A percentile compares a stretch with the other conserved stretches of the same genome.
These are phyloP conservation scores for Huiozyma sinensis DNA, from an alignment of 805 yeast genomes.

Conservation along the genomic window DNA sequence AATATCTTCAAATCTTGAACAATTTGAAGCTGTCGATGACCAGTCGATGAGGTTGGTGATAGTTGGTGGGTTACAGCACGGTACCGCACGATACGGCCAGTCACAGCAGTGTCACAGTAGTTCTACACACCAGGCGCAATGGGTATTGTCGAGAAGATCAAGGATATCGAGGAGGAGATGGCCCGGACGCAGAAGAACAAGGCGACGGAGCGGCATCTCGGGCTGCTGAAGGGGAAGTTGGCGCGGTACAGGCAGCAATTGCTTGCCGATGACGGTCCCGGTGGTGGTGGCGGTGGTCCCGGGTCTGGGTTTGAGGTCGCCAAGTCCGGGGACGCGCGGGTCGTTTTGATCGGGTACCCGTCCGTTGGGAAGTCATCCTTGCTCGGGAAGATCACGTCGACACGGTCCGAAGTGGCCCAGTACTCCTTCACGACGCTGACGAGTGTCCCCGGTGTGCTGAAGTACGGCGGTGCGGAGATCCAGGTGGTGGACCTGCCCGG, in stretches of 20 bases:
- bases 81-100: background rate
- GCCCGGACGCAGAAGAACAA: slow-evolving; percentile 93
- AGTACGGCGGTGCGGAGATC: slow-evolving; percentile 92
- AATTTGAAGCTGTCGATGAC: background rate
- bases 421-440: slow-evolving; percentile 95
- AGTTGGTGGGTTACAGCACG: background rate
- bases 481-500: slow-evolving; percentile 98
- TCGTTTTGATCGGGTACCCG: slow-evolving; percentile 91
- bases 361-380: slow-evolving; percentile 95
- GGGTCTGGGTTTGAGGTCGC: slow-evolving; percentile 91
- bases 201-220: slow-evolving; percentile 95
- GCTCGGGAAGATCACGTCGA: slow-evolving; percentile 78
- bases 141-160: slow-evolving; percentile 56
- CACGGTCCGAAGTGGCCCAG: slow-evolving; percentile 89
- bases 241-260: slow-evolving; percentile 88
- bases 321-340: slow-evolving; percentile 94
- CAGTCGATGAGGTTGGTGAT: background rate
- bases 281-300: slow-evolving; percentile 49
- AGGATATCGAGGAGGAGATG: slow-evolving; percentile 85
- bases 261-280: slow-evolving; percentile 73
- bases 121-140: slow-evolving; percentile 4
- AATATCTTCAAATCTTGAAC: background rate
- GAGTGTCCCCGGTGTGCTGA: slow-evolving; percentile 91
- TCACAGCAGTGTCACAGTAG: background rate
- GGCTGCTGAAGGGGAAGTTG: slow-evolving; percentile 85